Evolutionary conservation across 768 basidiomycete genomes (phyloP), one percentile per base, ranked within the genome.

Genomic region (Rhizopogon rudus): DNA sequence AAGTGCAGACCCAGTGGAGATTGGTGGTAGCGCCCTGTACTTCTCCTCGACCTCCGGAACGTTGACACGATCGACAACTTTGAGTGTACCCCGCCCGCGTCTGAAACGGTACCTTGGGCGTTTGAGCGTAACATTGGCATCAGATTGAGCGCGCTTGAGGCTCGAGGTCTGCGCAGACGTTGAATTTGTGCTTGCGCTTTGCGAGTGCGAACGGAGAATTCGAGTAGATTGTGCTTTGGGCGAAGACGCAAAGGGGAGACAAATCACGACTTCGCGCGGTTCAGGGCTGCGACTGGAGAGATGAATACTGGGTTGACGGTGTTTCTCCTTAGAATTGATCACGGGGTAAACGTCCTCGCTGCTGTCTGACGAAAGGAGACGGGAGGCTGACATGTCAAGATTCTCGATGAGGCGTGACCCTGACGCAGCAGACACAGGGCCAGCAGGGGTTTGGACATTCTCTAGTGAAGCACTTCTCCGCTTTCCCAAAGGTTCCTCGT

Each of bases 191-290:
- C 31, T 33, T 14, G 31, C 20, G 12, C 17, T 48, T 14, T 67
- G 69, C 3, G 67, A 67, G 16, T 60, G 60, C 13, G 67, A 65
- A 40, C 69, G 67, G 35, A 65, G 63, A 45, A 67, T 59, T 33
- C 58, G 65, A 8, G 59, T 56, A 49, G 57, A 41, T 6, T 53
- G 53, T 20, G 65, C 50, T 35, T 25, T 46, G 5, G 64, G 60
- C 2, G 61, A 60, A 7, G 60, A 59, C 13, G 58, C 28, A 39
- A 70, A 70, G 5, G 68, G 68, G 14, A 64, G 16, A 16, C 66
- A 53, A 51, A 66, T 54, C n/a, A 58, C 59, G 13, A 57, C 40
- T 35, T 65, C 61, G 42, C 40, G 57, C 8, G 59, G 66, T 10
- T 31, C 42, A 14, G 29, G 7, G n/a, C 20, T 16, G 46, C 4